Evolutionary conservation across 2,329 filamentous ascomycete species (phyloP), one percentile per base, ranked within the genome.

Genomic region (Lasiodiplodia sp.): DNA sequence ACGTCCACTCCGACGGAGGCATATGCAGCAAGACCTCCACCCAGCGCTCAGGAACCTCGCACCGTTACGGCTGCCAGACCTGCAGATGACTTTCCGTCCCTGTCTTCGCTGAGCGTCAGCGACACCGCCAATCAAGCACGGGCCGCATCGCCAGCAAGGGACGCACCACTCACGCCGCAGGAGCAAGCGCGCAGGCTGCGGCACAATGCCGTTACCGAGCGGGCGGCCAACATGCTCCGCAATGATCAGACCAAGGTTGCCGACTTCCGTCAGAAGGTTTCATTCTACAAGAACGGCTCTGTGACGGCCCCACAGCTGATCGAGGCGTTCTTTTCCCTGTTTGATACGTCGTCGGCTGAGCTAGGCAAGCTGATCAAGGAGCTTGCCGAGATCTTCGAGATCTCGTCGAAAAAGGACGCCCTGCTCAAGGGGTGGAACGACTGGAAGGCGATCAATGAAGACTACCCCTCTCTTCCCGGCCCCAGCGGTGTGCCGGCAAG

Each of bases 391-490:
- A 88, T 99, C 12, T 98, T 96, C 74, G 95, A 99, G 73, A 91
- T 96, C 73, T 86, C 91, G 62, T 77, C 79, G 21, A 97, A 97
- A 77, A 89, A 89, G 1, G 89, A 91, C 65, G 85, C 84, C 0
- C 82, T 99, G 3, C 87, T 94, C 31, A 91, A 91, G 74, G 93
- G 94, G 1, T 97, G 95, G 94, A 93, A 93, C 73, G 92, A 97
- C 80, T 97, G 95, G 93, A 92, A 93, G 57, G 94, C 94, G 47
- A 96, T 97, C 81, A 96, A 97, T 72, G 94, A 97, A 79, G 94
- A 97, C 78, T 98, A 97, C 73, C 95, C 95, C 0, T 93, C 92
- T 1, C 84, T 98, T 0, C 94, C 95, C 1, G 91, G 91, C 0
- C 86, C 92, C 0, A 87, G 87, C 67, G 67, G 58, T 16, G 53